A percentile compares a stretch with the other conserved stretches of the same genome.
These are phyloP conservation scores for Coprinopsis cinerea DNA, from an alignment of 768 basidiomycete species.

Conservation along the genomic window DNA sequence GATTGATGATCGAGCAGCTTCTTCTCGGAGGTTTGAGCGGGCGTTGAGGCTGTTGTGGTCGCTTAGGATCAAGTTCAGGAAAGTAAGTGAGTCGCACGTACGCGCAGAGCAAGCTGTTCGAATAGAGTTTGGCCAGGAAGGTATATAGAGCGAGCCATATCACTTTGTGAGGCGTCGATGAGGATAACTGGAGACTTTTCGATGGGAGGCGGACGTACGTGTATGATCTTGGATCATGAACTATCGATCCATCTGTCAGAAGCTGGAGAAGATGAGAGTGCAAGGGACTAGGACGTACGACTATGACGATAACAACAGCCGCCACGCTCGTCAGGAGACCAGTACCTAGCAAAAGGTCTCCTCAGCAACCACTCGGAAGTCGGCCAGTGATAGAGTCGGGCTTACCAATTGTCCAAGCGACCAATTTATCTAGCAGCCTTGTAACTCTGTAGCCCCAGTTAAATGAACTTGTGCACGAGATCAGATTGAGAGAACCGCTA, in stretches of 20 bases:
- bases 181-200: background rate
- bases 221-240: background rate
- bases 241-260: too few relatives aligned
- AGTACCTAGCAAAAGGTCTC: background rate
- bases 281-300: too few relatives aligned
- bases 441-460: background rate
- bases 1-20: background rate
- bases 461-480: background rate
- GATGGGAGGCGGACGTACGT: background rate
- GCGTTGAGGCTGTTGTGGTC: background rate
- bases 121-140: conserved; percentile 10
- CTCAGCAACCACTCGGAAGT: background rate
- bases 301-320: background rate
- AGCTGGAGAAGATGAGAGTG: too few relatives aligned
- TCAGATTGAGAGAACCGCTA: background rate
- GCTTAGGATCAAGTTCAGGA: background rate
- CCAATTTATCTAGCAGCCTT: background rate
- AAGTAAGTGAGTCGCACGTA: background rate
- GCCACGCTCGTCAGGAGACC: background rate
- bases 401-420: background rate
- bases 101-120: conserved; percentile 5
- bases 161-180: background rate
- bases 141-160: conserved; percentile 9
- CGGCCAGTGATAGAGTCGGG: too few relatives aligned
- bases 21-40: background rate